Evolutionary conservation across 1,284 basidiomycete species (phyloP).

Genomic region (Phellopilus nigrolimitatus): DNA sequence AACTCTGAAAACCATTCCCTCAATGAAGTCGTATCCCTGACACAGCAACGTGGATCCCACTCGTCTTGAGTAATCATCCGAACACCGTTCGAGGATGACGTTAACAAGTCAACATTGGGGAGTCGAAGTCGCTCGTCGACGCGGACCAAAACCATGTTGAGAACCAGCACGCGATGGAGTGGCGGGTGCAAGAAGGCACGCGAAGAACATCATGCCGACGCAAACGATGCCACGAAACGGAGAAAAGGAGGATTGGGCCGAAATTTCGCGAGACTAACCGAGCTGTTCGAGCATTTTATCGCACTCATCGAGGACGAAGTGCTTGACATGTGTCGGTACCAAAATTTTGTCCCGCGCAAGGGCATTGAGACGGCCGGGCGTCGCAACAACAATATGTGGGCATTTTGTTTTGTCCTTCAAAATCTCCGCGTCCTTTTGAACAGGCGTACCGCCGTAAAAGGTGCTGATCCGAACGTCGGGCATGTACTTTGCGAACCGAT

Average conservation of each 20-base stretch:
- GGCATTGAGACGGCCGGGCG: conserved; percentile 93
- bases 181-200: conserved; percentile 1
- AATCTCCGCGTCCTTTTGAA: conserved; percentile 90
- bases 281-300: conserved; percentile 99
- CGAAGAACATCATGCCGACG: conserved; percentile 9
- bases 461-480: conserved; percentile 96
- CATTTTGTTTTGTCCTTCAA: conserved; percentile 97
- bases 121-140: not conserved
- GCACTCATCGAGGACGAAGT: conserved; percentile 99
- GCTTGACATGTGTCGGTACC: conserved; percentile 92
- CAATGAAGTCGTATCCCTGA: not conserved
- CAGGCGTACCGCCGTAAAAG: conserved; percentile 96
- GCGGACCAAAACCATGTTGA: conserved; percentile 1
- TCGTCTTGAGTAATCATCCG: conserved; percentile 8
- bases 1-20: not conserved
- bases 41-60: not conserved
- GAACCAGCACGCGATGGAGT: not conserved
- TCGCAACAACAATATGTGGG: conserved; percentile 98
- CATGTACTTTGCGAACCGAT: conserved; percentile 99
- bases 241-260: conserved; percentile 35
- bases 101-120: not conserved
- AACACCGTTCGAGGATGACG: conserved; percentile 1
- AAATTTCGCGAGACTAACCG: conserved; percentile 89
- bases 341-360: conserved; percentile 90
- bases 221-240: conserved; percentile 15